phyloP scores from a whole-genome alignment of 305 asterid genomes.

The Fraxinus latifolia region DNA sequence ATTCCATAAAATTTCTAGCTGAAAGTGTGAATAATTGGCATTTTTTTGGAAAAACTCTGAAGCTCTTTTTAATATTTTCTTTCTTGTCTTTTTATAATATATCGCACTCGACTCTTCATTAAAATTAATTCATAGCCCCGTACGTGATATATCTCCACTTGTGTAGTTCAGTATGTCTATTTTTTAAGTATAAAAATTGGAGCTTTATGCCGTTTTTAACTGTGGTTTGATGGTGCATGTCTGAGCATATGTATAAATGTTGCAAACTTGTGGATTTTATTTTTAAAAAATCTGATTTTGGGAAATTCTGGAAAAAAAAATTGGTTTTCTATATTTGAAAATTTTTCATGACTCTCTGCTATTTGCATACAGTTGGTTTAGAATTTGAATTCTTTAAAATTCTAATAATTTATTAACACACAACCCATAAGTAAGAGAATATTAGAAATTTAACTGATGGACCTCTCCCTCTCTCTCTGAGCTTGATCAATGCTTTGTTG shows the following conservation, averaged over 20 bases:
- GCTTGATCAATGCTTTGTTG: not conserved
- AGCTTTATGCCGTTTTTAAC: not conserved
- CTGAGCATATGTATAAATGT: conserved; percentile 2
- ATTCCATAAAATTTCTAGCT: not conserved
- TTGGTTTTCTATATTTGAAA: not conserved
- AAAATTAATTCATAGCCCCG: not conserved
- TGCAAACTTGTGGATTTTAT: conserved; percentile 13
- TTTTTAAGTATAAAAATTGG: not conserved
- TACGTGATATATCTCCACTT: not conserved
- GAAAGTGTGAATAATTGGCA: not conserved
- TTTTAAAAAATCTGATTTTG: not conserved
- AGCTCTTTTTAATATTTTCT: not conserved
- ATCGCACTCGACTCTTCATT: not conserved
- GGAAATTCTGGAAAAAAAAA: not conserved
- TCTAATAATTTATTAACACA: not conserved
- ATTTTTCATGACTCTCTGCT: not conserved
- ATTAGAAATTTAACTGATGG: not conserved
- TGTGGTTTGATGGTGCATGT: conserved; percentile 14
- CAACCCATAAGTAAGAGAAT: not conserved
- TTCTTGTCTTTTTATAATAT: not conserved
- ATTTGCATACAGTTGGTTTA: not conserved
- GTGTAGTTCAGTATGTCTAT: not conserved
- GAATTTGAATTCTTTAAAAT: not conserved
- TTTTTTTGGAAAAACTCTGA: not conserved
- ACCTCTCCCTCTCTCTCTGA: not conserved